Conservation (phyloP, 2,329 filamentous ascomycete species). For the Arthrobotrys entomopaga region DNA sequence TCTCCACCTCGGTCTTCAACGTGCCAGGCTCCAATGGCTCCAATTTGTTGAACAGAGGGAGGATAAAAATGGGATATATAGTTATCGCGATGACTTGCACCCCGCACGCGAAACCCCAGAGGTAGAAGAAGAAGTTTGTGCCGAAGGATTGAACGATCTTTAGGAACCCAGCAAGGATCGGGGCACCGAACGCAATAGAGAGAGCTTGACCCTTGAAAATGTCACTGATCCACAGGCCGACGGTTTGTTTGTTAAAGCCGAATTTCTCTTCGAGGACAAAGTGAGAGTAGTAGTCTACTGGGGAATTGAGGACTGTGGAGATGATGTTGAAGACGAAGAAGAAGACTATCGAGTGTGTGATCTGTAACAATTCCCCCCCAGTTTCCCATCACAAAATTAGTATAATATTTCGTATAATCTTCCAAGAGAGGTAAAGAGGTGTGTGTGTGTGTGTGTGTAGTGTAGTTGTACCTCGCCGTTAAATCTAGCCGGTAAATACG, state of each 20-base stretch:
- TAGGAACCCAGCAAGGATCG: conserved; percentile 90
- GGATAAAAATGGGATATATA: conserved; percentile 91
- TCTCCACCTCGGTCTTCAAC: conserved; percentile 88
- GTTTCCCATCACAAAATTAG: background rate
- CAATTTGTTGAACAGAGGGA: conserved; percentile 97
- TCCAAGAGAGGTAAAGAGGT: background rate
- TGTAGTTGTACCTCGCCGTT: conserved; percentile 72
- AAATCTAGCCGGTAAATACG: conserved; percentile 80
- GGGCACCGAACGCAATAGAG: conserved; percentile 80
- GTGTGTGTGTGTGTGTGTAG: background rate
- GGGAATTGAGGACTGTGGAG: conserved; percentile 80
- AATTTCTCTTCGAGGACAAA: conserved; percentile 97
- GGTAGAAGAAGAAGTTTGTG: conserved; percentile 95
- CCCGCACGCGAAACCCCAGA: conserved; percentile 90
- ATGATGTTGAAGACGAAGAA: conserved; percentile 86
- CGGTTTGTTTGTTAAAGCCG: conserved; percentile 98
- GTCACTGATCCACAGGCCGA: conserved; percentile 86
- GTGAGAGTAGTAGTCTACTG: conserved; percentile 87
- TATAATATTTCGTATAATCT: background rate
- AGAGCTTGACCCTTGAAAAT: conserved; percentile 90
- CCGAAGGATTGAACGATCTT: conserved; percentile 94
- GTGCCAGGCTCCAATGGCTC: conserved; percentile 87
- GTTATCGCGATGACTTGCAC: conserved; percentile 96
- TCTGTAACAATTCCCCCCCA: conserved; percentile 61
- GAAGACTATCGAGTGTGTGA: conserved; percentile 91